Evolutionary conservation across 345 rosid genomes (phyloP).

Genomic region (Salix viminalis): DNA sequence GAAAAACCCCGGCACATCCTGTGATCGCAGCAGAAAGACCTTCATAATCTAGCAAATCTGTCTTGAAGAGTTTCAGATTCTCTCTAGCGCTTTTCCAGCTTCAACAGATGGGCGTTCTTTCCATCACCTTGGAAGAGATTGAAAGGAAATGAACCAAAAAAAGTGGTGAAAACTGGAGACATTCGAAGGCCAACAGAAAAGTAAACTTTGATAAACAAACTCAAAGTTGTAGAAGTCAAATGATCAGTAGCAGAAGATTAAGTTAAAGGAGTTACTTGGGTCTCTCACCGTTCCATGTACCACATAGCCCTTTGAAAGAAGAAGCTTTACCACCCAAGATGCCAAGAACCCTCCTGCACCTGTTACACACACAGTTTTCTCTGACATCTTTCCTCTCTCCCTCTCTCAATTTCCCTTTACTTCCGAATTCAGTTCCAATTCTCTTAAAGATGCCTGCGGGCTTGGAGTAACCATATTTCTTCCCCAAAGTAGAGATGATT

Average conservation of each 20-base stretch:
- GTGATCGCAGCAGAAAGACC: conserved; percentile 24
- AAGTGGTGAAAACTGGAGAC: too few relatives aligned
- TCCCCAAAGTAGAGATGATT: too few relatives aligned
- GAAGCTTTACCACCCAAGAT: conserved; percentile 50
- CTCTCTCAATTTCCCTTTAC: neutral
- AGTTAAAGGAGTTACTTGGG: conserved; percentile 4
- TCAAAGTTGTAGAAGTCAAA: too few relatives aligned
- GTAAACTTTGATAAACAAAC: too few relatives aligned
- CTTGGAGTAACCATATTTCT: too few relatives aligned
- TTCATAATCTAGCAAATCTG: conserved; percentile 29
- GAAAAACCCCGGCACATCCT: conserved; percentile 35
- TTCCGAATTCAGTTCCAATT: too few relatives aligned
- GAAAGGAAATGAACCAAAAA: too few relatives aligned
- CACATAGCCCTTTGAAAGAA: conserved; percentile 40
- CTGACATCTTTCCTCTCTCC: conserved; percentile 5
- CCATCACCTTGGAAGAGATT: conserved; percentile 11
- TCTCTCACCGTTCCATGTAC: conserved; percentile 32
- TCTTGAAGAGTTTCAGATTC: conserved; percentile 37
- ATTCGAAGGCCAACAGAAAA: too few relatives aligned
- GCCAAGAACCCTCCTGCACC: conserved; percentile 58
- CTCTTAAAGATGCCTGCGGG: too few relatives aligned
- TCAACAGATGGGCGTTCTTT: conserved; percentile 27
- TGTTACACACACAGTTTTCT: conserved; percentile 46
- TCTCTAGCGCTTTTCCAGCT: conserved; percentile 24
- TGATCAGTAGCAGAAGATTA: too few relatives aligned